Conservation (phyloP, 73 alveolate species). For the Paramecium pentaurelia region DNA sequence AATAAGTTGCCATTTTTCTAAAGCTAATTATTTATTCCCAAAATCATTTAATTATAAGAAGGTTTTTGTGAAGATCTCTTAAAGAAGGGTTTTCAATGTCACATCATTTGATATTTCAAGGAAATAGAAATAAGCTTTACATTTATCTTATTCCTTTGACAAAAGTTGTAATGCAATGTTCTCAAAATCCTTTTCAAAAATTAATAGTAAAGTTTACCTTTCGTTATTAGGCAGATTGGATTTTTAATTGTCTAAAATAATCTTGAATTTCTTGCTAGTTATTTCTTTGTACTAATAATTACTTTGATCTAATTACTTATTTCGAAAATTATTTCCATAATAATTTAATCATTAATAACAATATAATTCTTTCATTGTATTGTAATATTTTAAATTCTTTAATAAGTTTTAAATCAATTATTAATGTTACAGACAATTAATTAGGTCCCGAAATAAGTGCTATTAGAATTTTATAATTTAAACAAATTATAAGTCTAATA, state of each 20-base stretch:
- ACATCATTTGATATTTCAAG: background rate
- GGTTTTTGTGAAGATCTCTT: background rate
- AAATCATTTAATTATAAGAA: background rate
- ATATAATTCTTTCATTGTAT: background rate
- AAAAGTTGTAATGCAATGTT: background rate
- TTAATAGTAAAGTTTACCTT: background rate
- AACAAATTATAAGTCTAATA: background rate
- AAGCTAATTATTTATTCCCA: background rate
- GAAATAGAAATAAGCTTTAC: background rate
- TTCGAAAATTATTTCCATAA: background rate
- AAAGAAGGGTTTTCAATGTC: background rate
- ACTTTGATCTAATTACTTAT: background rate
- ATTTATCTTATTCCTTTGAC: background rate
- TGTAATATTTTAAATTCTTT: background rate
- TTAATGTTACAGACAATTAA: background rate
- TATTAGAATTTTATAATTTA: background rate
- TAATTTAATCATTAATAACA: background rate
- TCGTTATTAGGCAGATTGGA: background rate
- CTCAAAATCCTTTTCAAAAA: background rate
- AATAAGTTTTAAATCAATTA: background rate
- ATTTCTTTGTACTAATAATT: background rate
- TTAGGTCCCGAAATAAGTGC: background rate
- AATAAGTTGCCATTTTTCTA: background rate
- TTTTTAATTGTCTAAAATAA: background rate
- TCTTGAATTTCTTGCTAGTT: background rate